Base-by-base conservation (phyloP, 371 early-diverging fungal species). In the Lichtheimia corymbifera region DNA sequence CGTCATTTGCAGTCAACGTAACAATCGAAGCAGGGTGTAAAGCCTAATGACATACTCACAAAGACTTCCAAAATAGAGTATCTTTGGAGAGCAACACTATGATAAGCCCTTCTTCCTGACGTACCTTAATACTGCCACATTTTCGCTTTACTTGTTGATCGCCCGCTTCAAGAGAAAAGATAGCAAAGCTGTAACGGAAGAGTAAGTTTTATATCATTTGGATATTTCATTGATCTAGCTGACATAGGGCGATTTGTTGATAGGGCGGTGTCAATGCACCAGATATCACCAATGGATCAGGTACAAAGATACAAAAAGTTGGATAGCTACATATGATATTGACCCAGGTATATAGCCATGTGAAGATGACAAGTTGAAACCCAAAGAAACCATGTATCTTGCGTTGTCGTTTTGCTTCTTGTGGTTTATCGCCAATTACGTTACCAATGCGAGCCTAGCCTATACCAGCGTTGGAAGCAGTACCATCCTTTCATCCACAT, bases 1-100 rank as follows among this genome's bases (percentile, higher is more conserved):
- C 92, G 52, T 89, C 91, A n/a, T 93, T 91, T 73, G 79, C 91
- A 17, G 87, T 91, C 77, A 90, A 82, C 70, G 87, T 88, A 83
- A 70, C 79, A 64, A 41, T 41, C 9, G 6, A 28, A 22, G 27
- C 41, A 27, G 12, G 25, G 12, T 40, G 25, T n/a, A 27, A 12
- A 55, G 18, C 40, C 5, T 24, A 35, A 44, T n/a, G 15, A 1
- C 22, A 27, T 17, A 22, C 5, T 14, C 9, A 35, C 20, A 40
- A 55, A 20, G 18, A 55, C 9, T 12, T 55, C 53, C 55, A 9
- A 61, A 50, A 18, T 25, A 88, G 89, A 87, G 80, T 71, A 80
- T 90, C 24, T 90, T 90, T 78, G 84, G 84, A 20, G 87, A 85
- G 53, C 77, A 80, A 50, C 66, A 83, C 45, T 93, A 84, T 72